Conservation (phyloP, 2,329 filamentous ascomycete species). For the Cladosporium cucumerinum region DNA sequence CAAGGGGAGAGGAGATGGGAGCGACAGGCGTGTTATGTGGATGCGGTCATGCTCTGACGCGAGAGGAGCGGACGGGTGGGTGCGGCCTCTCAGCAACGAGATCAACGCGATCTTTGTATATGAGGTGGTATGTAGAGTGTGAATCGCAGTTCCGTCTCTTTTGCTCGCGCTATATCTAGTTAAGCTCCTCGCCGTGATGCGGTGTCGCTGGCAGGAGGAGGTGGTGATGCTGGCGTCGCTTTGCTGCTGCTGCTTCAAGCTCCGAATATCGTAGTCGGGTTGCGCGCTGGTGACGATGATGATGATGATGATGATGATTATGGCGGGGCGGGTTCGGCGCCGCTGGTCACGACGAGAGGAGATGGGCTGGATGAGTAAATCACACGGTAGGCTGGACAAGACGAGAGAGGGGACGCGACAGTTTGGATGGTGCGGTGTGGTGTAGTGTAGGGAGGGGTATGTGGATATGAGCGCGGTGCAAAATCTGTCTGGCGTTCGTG, state of each 20-base stretch:
- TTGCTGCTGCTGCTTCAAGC: neutral
- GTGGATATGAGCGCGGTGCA: constrained; percentile 6
- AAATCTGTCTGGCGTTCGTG: constrained; percentile 9
- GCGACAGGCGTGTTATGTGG: constrained; percentile 29
- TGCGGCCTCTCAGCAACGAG: constrained; percentile 1
- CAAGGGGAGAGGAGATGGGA: constrained; percentile 23
- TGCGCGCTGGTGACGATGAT: neutral
- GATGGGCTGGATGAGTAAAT: neutral
- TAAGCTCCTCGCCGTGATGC: neutral
- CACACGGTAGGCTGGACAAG: neutral
- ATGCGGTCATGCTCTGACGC: constrained; percentile 42
- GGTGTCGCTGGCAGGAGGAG: neutral
- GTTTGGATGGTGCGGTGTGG: neutral
- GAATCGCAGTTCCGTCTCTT: constrained; percentile 8
- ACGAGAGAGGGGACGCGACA: neutral
- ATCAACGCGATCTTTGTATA: constrained; percentile 14
- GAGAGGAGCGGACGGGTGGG: constrained; percentile 14
- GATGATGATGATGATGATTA: neutral
- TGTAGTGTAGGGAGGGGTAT: neutral
- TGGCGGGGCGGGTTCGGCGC: constrained; percentile 1
- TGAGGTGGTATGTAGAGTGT: constrained; percentile 15
- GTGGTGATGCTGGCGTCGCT: neutral
- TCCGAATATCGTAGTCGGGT: neutral
- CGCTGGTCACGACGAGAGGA: neutral
- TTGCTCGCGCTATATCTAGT: constrained; percentile 9